Conservation (phyloP, 352 stramenopile genomes). For the Pythium inflatum region DNA sequence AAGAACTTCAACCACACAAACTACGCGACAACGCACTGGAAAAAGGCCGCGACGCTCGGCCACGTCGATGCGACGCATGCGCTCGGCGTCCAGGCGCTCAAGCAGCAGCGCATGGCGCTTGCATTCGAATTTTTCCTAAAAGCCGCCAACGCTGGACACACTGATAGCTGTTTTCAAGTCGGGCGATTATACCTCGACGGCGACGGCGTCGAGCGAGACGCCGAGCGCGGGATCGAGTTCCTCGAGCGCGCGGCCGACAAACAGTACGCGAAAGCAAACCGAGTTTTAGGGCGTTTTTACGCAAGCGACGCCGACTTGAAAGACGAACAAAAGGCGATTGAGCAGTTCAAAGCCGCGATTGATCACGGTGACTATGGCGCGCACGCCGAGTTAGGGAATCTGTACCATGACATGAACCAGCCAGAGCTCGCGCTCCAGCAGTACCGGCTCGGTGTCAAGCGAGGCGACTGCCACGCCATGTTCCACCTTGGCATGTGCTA, state of each 20-base stretch:
- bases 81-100: background rate
- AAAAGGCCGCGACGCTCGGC: conserved; percentile 3
- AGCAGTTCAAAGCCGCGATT: background rate
- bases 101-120: background rate
- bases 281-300: background rate
- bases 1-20: background rate
- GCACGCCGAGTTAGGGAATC: background rate
- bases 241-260: background rate
- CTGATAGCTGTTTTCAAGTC: background rate
- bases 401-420: background rate
- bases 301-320: background rate
- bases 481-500: background rate
- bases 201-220: background rate
- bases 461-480: background rate
- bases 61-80: background rate
- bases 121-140: background rate
- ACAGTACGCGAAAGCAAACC: background rate
- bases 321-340: background rate
- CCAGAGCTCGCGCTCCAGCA: conserved; percentile 1
- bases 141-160: background rate
- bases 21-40: conserved; percentile 1
- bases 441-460: background rate
- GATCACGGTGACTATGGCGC: background rate
- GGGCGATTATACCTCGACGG: background rate
- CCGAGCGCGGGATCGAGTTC: background rate